These are phyloP conservation scores for Dendrobium chrysotoxum DNA, from an alignment of 106 monocot species.

Conservation along the genomic window DNA sequence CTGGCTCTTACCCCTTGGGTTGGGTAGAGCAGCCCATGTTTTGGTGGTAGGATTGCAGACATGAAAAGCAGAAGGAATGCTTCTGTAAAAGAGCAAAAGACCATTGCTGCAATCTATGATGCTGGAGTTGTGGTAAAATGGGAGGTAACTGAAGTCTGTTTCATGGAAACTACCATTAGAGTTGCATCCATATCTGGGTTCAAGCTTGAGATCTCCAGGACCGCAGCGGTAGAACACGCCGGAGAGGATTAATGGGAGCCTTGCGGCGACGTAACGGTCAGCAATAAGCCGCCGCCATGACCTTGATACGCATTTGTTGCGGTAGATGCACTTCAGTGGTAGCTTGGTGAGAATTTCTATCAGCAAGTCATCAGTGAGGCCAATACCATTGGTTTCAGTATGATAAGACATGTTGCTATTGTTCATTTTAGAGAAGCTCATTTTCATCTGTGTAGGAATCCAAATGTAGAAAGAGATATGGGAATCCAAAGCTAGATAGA, in stretches of 20 bases:
- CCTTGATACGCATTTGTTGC: slow-evolving; percentile 42
- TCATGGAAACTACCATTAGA: slow-evolving; percentile 4
- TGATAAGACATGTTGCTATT: neutral
- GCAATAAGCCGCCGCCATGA: slow-evolving; percentile 36
- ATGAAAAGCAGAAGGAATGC: slow-evolving; percentile 11
- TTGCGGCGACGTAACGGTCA: slow-evolving; percentile 17
- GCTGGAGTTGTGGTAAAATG: slow-evolving; percentile 20
- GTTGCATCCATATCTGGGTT: slow-evolving; percentile 22
- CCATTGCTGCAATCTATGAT: slow-evolving; percentile 57
- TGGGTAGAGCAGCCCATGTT: slow-evolving; percentile 25
- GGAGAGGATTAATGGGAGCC: slow-evolving; percentile 33
- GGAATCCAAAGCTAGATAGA: neutral
- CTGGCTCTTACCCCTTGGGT: slow-evolving; percentile 6
- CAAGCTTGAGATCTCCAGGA: neutral
- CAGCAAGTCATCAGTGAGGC: slow-evolving; percentile 30
- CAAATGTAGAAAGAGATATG: neutral
- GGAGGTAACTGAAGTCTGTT: slow-evolving; percentile 33
- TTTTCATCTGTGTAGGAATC: neutral
- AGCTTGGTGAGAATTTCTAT: slow-evolving; percentile 44
- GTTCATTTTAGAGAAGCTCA: neutral
- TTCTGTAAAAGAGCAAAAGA: slow-evolving; percentile 34
- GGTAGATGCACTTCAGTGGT: slow-evolving; percentile 34
- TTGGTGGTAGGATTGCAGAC: slow-evolving; percentile 42
- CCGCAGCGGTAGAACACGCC: slow-evolving; percentile 29
- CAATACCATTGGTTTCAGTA: neutral